phyloP scores from a whole-genome alignment of 352 stramenopile genomes.

The Globisporangium echinulatum region DNA sequence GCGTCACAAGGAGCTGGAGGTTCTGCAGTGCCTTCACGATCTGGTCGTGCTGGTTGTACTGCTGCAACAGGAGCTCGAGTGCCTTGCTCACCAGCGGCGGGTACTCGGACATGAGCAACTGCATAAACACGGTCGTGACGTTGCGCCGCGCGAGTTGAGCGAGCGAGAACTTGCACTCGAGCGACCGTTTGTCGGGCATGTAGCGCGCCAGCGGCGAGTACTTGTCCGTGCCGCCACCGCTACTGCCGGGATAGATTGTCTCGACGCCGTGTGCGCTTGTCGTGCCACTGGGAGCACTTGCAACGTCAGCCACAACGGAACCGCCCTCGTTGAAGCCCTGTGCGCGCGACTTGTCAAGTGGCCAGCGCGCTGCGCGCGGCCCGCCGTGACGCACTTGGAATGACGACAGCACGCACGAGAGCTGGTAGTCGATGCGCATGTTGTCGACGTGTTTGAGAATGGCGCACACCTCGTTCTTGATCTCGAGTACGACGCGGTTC shows the following conservation, averaged over 20 bases:
- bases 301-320: conserved; percentile 8
- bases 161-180: conserved; percentile 63
- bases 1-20: conserved; percentile 47
- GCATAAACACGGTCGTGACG: conserved; percentile 59
- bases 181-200: conserved; percentile 33
- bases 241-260: conserved; percentile 8
- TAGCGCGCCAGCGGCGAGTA: conserved; percentile 42
- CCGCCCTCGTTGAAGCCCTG: conserved; percentile 5
- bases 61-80: conserved; percentile 63
- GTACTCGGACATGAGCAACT: conserved; percentile 80
- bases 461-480: conserved; percentile 66
- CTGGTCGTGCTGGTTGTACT: conserved; percentile 71
- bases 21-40: conserved; percentile 59
- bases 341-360: conserved; percentile 2
- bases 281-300: conserved; percentile 1
- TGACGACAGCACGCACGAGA: conserved; percentile 44
- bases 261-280: conserved; percentile 18
- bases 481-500: conserved; percentile 58
- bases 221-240: conserved; percentile 19
- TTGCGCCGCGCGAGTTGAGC: conserved; percentile 27
- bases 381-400: conserved; percentile 29
- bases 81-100: conserved; percentile 61
- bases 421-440: conserved; percentile 56
- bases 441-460: conserved; percentile 54
- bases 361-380: conserved; percentile 1